Percentiles rank a stretch among this genome's conserved stretches.
Evolutionary conservation across 2,329 filamentous ascomycete genomes (phyloP).

Genomic region (Trichophyton verrucosum): DNA sequence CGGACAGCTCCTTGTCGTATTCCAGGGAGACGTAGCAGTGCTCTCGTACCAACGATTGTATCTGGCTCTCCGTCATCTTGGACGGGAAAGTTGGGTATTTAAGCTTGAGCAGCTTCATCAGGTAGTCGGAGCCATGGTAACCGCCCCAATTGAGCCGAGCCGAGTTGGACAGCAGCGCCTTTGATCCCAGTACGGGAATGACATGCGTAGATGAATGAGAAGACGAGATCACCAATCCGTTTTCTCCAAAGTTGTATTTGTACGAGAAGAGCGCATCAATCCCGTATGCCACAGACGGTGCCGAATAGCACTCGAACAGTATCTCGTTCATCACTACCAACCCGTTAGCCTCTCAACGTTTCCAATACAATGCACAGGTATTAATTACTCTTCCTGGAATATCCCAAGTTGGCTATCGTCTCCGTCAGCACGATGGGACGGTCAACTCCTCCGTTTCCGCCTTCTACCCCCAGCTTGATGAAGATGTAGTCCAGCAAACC

Average conservation of each 20-base stretch:
- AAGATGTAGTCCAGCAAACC: slow-evolving; percentile 90
- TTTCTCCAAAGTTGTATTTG: slow-evolving; percentile 75
- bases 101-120: slow-evolving; percentile 74
- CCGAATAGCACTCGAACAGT: slow-evolving; percentile 88
- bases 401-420: slow-evolving; percentile 78
- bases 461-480: slow-evolving; percentile 77
- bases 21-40: slow-evolving; percentile 82
- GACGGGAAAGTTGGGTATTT: slow-evolving; percentile 86
- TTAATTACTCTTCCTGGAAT: slow-evolving; percentile 64
- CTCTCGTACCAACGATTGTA: slow-evolving; percentile 73
- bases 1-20: slow-evolving; percentile 64
- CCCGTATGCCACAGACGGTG: slow-evolving; percentile 80
- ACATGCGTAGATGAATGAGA: slow-evolving; percentile 90
- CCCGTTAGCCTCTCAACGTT: too few relatives aligned
- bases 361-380: slow-evolving; percentile 22
- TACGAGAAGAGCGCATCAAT: slow-evolving; percentile 97
- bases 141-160: slow-evolving; percentile 92
- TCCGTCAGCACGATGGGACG: slow-evolving; percentile 92
- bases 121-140: slow-evolving; percentile 76
- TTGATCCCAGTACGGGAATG: slow-evolving; percentile 81
- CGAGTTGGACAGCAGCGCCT: slow-evolving; percentile 71
- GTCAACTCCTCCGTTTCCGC: slow-evolving; percentile 58
- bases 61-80: slow-evolving; percentile 74
- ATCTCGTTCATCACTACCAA: slow-evolving; percentile 84
- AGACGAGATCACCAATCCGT: slow-evolving; percentile 79